These are phyloP conservation scores for Pugionium cornutum DNA, from an alignment of 345 rosid species.

Conservation along the genomic window DNA sequence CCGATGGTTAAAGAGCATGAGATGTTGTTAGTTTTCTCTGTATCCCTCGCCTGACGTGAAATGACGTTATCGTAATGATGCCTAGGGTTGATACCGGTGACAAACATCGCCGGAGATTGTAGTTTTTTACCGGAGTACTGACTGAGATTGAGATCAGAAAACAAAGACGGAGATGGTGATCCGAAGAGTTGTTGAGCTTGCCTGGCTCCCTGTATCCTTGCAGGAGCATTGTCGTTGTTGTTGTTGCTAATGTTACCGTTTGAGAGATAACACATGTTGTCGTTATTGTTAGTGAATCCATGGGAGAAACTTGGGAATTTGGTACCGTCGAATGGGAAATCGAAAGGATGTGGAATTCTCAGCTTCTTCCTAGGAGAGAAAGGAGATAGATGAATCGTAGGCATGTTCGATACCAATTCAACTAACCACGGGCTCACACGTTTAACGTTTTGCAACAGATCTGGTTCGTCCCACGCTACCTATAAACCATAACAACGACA, in stretches of 20 bases:
- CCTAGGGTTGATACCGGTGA: conserved; percentile 58
- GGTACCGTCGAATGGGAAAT: conserved; percentile 54
- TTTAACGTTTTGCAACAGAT: conserved; percentile 82
- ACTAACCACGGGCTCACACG: conserved; percentile 92
- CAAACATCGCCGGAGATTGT: conserved; percentile 55
- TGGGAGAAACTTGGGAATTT: conserved; percentile 56
- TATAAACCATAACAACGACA: conserved; percentile 29
- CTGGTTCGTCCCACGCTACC: conserved; percentile 99
- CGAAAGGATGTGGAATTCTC: conserved; percentile 59
- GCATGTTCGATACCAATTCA: conserved; percentile 81
- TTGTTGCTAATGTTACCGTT: conserved; percentile 13
- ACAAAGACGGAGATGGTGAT: conserved; percentile 57
- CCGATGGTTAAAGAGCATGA: conserved; percentile 84
- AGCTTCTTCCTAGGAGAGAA: conserved; percentile 85
- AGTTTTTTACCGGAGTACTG: conserved; percentile 50
- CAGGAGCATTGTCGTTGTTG: conserved; percentile 56
- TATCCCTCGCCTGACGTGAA: conserved; percentile 37
- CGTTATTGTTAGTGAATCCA: conserved; percentile 49
- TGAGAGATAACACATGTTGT: conserved; percentile 58
- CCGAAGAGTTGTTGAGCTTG: conserved; percentile 73
- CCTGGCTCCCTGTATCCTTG: conserved; percentile 99
- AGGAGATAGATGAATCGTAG: conserved; percentile 64
- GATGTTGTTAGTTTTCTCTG: conserved; percentile 46
- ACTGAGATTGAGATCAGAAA: conserved; percentile 59
- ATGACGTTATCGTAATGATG: conserved; percentile 42